These are phyloP conservation scores for Pseudogymnoascus sp. DNA, from an alignment of 2,329 filamentous ascomycete species.

Conservation along the genomic window DNA sequence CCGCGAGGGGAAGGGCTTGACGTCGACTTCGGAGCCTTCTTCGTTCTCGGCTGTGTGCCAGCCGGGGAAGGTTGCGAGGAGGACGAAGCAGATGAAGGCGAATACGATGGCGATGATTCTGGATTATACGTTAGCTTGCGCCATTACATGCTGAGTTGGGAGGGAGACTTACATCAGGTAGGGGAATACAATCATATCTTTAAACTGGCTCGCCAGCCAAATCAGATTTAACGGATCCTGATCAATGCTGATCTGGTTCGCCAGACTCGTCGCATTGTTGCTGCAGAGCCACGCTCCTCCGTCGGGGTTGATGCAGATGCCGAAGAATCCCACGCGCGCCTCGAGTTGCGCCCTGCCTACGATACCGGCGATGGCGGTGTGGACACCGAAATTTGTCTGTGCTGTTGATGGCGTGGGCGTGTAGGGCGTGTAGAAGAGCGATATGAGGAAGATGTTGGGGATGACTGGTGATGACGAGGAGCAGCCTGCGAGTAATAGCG, in stretches of 20 bases:
- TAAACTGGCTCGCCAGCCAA: conserved; percentile 95
- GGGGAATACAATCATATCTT: conserved; percentile 96
- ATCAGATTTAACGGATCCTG: conserved; percentile 95
- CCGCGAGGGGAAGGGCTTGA: conserved; percentile 88
- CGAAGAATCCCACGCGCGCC: conserved; percentile 93
- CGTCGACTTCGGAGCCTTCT: conserved; percentile 74
- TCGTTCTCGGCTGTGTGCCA: conserved; percentile 90
- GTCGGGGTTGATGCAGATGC: conserved; percentile 90
- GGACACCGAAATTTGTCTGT: conserved; percentile 84
- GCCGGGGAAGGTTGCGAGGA: conserved; percentile 92
- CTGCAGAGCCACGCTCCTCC: conserved; percentile 89
- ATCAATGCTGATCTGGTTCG: conserved; percentile 79
- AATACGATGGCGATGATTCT: conserved; percentile 97
- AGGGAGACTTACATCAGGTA: conserved; percentile 70
- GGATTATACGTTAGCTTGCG: conserved; percentile 2
- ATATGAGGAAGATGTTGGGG: conserved; percentile 92
- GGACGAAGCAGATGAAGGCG: conserved; percentile 88
- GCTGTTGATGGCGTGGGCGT: conserved; percentile 72
- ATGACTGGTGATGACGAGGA: conserved; percentile 73
- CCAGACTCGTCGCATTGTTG: conserved; percentile 90
- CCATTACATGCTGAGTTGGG: not conserved
- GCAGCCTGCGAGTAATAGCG: conserved; percentile 85
- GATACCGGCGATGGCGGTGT: conserved; percentile 80
- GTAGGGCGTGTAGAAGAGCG: conserved; percentile 86
- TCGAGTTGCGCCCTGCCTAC: conserved; percentile 77